Conservation (phyloP, 2,329 filamentous ascomycete genomes). For the Stagonosporopsis vannaccii region DNA sequence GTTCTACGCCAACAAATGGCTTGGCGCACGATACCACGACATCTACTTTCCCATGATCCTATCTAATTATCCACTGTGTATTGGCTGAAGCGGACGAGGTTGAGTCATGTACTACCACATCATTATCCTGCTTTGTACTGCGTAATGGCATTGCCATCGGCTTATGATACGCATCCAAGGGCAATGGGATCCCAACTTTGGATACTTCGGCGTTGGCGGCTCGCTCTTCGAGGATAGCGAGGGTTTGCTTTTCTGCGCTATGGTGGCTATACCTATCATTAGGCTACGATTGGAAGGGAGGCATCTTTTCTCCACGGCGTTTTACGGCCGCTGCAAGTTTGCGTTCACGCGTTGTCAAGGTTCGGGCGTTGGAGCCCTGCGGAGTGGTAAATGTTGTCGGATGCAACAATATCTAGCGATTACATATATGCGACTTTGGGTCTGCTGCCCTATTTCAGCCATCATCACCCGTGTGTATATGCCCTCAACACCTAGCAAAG, state of each 20-base stretch:
- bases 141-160: constrained; percentile 6
- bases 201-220: constrained; percentile 7
- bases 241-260: constrained; percentile 2
- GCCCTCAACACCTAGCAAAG: background rate
- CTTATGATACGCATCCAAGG: background rate
- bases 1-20: background rate
- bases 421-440: background rate
- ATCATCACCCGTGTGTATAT: background rate
- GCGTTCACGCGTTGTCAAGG: background rate
- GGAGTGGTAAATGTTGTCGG: background rate
- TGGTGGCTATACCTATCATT: constrained; percentile 9
- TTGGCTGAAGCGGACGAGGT: background rate
- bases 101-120: constrained; percentile 12
- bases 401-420: background rate
- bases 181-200: constrained; percentile 4
- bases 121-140: constrained; percentile 10
- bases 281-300: constrained; percentile 10
- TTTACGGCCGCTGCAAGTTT: constrained; percentile 5
- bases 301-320: constrained; percentile 3
- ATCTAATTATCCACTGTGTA: background rate
- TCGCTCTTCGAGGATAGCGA: background rate
- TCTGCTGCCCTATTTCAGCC: background rate
- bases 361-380: background rate
- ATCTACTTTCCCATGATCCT: background rate
- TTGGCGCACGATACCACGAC: constrained; percentile 1